Base-by-base conservation (phyloP, 176 grass and related monocot species). In the Ensete glaucum region DNA sequence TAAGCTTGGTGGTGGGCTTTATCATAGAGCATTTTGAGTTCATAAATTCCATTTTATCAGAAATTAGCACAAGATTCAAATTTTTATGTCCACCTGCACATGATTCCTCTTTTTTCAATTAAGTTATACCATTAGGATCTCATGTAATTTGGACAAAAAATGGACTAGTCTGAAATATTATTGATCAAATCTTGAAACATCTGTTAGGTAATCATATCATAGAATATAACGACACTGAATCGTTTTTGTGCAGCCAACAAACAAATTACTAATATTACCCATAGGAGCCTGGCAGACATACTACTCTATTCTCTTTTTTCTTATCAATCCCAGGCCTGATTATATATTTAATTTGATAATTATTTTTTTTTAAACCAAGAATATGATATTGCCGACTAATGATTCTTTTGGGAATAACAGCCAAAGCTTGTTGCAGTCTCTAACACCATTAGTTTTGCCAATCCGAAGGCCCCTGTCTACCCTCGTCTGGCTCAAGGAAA, bases 401-500 rank as follows among this genome's bases (percentile, higher is more conserved):
- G 15, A 20, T 8, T 70, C 67, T 51, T 70, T 70, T 70, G 67
- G 23, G 21, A 53, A 25, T 85, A 62, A 87, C 85, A 97, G 88
- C 85, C 90, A 0, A 89, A 97, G 75, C 82, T 93, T 60, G 81
- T 97, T 9, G 50, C 94, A 11, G 77, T 75, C 55, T 97, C 90
- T 57, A 79, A 91, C 9, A 89, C 71, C 76, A 78, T 83, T 65
- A 60, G 80, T 80, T 97, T 97, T 83, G 54, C 77, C 52, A 88
- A 93, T 74, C 93, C 93, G 68, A 97, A 97, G 76, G 88, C 90
- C 52, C 94, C 90, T 29, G 87, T 93, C 20, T 93, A 88, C 76
- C 94, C 90, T 69, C 88, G 88, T n/a, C 66, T 93, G 71, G 94
- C 94, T 4, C 90, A 93, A 85, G 90, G 94, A 69, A 97, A 93